Evolutionary conservation across 352 stramenopile genomes (phyloP).

Genomic region (Phytophthora lateralis): DNA sequence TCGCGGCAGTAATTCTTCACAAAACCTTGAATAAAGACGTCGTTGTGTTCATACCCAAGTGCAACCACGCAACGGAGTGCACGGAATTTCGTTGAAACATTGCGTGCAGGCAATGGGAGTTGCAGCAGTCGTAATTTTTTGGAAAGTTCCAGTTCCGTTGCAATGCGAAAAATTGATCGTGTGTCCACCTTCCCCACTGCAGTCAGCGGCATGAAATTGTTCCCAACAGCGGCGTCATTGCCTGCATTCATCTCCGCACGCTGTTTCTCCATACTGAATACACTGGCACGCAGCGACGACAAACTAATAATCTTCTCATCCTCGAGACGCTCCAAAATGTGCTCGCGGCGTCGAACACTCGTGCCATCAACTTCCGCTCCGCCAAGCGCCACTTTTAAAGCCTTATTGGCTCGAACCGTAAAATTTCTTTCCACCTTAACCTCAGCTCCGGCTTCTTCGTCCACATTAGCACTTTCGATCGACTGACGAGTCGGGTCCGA

Average conservation of each 20-base stretch:
- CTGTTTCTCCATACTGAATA: constrained; percentile 73
- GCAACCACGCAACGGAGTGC: constrained; percentile 72
- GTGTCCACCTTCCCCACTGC: constrained; percentile 71
- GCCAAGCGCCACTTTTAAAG: constrained; percentile 65
- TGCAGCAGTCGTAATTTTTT: constrained; percentile 61
- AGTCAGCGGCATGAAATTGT: constrained; percentile 7
- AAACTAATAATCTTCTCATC: constrained; percentile 82
- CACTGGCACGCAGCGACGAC: constrained; percentile 74
- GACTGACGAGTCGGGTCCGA: not conserved
- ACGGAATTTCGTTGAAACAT: constrained; percentile 84
- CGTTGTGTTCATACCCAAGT: constrained; percentile 68
- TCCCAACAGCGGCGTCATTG: constrained; percentile 13
- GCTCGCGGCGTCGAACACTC: constrained; percentile 54
- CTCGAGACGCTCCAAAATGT: constrained; percentile 65
- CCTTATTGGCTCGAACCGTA: constrained; percentile 55
- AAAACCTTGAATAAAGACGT: constrained; percentile 72
- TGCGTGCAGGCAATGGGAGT: constrained; percentile 67
- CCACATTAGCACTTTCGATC: constrained; percentile 10
- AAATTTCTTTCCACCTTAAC: constrained; percentile 33
- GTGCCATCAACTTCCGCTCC: constrained; percentile 65
- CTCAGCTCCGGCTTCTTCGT: constrained; percentile 4
- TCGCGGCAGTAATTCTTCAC: constrained; percentile 82
- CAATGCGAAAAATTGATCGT: constrained; percentile 74
- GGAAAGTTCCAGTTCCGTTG: constrained; percentile 59
- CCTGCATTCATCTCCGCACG: constrained; percentile 27